Base-by-base conservation (phyloP, 805 yeast genomes). In the Clavispora fructus region DNA sequence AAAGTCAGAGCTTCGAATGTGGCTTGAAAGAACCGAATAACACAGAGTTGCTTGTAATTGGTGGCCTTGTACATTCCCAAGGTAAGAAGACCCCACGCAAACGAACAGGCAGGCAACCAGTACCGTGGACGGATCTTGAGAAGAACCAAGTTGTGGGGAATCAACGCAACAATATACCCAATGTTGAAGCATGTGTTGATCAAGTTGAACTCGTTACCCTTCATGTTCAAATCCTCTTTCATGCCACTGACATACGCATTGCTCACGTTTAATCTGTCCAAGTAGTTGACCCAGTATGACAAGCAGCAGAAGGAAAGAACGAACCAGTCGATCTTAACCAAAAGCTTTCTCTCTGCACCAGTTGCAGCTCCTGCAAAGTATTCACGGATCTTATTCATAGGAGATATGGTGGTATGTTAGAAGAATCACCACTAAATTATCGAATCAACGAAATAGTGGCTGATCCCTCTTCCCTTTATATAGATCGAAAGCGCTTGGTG, bases 221-320 rank as follows among this genome's bases (percentile, higher is more conserved):
- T 33, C 69, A 79, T 65, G 3, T 63, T 52, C 46, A 79, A 53
- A 44, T 76, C 85, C 46, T 79, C 80, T 52, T 78, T 73, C 85
- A 83, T 78, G 9, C 87, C 87, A 10, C 80, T 72, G n/a, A 81
- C 83, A 57, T 82, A 82, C 2, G 87, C 86, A 54, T 78, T 75
- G 29, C 75, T 64, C 37, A 79, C 61, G 45, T 80, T 80, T 12
- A 77, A 67, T 54, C 82, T 69, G 60, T 82, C 87, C 29, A 83
- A 69, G 58, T 80, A 82, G 52, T 81, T 82, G 47, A 64, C 68
- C 71, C 74, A 73, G 51, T 73, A 73, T 2, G 68, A 55, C 31
- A 72, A 59, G 50, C 74, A 67, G 6, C 61, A 63, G 48, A 71
- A 74, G 13, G 75, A 64, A 41, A 73, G 59, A 27, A 73, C 65